phyloP scores from a whole-genome alignment of 148 eudicot species.

The Vaccinium macrocarpon region DNA sequence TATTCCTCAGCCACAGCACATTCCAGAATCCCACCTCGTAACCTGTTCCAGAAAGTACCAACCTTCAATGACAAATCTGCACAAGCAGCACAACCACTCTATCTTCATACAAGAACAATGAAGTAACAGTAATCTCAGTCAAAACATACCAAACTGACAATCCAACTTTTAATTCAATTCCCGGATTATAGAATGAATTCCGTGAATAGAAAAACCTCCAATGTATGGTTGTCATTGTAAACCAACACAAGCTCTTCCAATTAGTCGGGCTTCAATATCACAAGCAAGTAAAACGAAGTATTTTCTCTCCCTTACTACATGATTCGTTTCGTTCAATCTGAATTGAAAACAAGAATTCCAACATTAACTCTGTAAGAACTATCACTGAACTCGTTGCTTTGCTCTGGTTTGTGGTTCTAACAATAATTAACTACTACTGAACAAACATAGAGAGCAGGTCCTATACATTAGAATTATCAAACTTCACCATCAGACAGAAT shows the following conservation, averaged over 20 bases:
- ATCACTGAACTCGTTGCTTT: neutral
- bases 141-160: neutral
- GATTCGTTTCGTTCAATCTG: neutral
- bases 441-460: no score
- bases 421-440: neutral
- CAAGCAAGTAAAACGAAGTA: neutral
- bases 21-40: neutral
- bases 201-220: neutral
- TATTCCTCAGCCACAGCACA: neutral
- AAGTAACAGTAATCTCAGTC: neutral
- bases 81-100: neutral
- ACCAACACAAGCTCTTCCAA: neutral
- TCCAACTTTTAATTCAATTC: neutral
- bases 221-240: neutral
- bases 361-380: neutral
- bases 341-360: neutral
- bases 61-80: neutral
- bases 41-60: neutral
- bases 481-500: neutral
- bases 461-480: neutral
- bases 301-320: neutral
- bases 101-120: neutral
- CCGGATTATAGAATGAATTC: neutral
- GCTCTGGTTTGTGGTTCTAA: neutral
- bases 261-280: constrained; percentile 5